phyloP scores from a whole-genome alignment of 208 protist genomes.

The Histomonas meleagridis region DNA sequence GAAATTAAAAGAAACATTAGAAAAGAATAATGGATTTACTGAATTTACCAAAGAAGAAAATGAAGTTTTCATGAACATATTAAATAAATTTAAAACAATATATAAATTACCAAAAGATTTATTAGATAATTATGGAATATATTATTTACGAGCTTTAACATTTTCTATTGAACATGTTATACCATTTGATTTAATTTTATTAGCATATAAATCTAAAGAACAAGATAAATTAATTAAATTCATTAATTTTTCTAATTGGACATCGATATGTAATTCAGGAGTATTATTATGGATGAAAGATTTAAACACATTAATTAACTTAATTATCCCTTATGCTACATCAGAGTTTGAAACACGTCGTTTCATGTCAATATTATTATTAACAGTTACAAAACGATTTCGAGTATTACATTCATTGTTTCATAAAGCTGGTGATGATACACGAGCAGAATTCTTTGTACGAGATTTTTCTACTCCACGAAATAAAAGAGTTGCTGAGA shows the following conservation, averaged over 20 bases:
- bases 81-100: background rate
- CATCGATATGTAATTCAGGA: background rate
- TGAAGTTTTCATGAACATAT: background rate
- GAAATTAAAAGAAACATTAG: background rate
- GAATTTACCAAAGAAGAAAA: background rate
- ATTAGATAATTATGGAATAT: background rate
- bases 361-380: background rate
- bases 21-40: background rate
- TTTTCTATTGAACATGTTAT: background rate
- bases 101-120: too few species aligned
- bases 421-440: slow-evolving; percentile 9
- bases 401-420: background rate
- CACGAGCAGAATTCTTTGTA: background rate
- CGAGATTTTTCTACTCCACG: background rate
- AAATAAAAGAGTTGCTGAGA: background rate
- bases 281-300: background rate
- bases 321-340: background rate
- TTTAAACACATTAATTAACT: background rate
- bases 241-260: background rate
- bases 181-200: background rate
- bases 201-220: background rate
- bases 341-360: background rate
- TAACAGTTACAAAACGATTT: background rate
- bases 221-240: background rate
- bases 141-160: background rate